Evolutionary conservation across 441 rosid species (phyloP).

Genomic region (California macrophylla): DNA sequence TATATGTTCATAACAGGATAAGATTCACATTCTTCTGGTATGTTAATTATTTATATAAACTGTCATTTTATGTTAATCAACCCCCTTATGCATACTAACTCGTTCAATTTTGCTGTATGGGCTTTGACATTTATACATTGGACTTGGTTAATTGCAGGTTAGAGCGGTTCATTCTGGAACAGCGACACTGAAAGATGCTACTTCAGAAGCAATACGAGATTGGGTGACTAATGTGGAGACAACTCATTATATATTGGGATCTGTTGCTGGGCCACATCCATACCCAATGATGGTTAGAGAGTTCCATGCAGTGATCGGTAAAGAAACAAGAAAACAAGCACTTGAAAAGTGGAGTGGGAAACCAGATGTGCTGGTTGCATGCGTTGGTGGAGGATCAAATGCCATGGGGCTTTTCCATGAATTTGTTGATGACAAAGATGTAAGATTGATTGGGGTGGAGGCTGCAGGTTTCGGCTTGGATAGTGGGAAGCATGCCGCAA

Average conservation of each 20-base stretch:
- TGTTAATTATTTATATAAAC: too few relatives aligned
- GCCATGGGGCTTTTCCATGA: constrained; percentile 94
- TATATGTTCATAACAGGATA: too few relatives aligned
- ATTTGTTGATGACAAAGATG: constrained; percentile 60
- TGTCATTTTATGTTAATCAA: too few relatives aligned
- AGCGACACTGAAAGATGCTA: constrained; percentile 83
- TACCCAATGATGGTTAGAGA: constrained; percentile 94
- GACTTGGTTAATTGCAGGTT: constrained; percentile 28
- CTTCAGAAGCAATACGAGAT: constrained; percentile 91
- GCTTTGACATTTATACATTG: background rate
- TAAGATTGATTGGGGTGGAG: constrained; percentile 82
- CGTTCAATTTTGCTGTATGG: background rate
- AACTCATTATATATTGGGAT: constrained; percentile 88
- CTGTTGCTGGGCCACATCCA: constrained; percentile 93
- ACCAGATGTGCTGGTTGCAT: constrained; percentile 85
- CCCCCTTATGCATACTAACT: too few relatives aligned
- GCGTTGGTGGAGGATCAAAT: constrained; percentile 89
- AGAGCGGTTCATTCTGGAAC: constrained; percentile 81
- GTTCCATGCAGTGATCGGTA: constrained; percentile 77
- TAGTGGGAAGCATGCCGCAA: constrained; percentile 91
- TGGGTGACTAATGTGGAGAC: constrained; percentile 95
- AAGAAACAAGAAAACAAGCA: constrained; percentile 78
- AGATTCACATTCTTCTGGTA: too few relatives aligned
- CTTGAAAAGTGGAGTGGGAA: constrained; percentile 89
- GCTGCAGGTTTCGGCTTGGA: constrained; percentile 90